Conservation (phyloP, 2,329 filamentous ascomycete genomes). For the Trichoderma sp. region DNA sequence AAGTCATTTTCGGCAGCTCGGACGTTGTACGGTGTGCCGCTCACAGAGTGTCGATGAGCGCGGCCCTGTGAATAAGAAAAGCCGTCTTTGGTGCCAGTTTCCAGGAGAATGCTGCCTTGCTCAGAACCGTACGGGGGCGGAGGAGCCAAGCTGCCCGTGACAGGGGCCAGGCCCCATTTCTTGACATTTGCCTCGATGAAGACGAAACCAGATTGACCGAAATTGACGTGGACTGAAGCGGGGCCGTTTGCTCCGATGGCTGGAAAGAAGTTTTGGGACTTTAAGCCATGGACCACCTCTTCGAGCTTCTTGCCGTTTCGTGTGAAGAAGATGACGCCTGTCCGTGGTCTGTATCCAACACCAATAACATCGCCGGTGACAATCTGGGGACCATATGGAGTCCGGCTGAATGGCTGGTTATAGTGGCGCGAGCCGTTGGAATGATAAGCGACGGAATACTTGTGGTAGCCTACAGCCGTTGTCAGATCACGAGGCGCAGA, state of each 20-base stretch:
- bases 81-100: constrained; percentile 72
- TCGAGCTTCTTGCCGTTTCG: constrained; percentile 97
- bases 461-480: constrained; percentile 71
- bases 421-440: constrained; percentile 84
- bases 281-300: constrained; percentile 88
- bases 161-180: constrained; percentile 97
- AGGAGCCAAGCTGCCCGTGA: constrained; percentile 91
- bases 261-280: constrained; percentile 95
- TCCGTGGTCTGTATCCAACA: constrained; percentile 90
- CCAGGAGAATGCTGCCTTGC: constrained; percentile 92
- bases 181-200: constrained; percentile 99
- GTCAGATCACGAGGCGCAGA: constrained; percentile 1
- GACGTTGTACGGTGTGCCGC: constrained; percentile 39
- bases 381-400: constrained; percentile 78
- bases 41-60: constrained; percentile 50
- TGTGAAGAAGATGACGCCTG: constrained; percentile 95
- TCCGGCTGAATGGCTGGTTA: constrained; percentile 86
- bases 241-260: constrained; percentile 96
- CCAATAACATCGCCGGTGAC: constrained; percentile 96
- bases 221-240: constrained; percentile 91
- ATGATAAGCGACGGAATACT: constrained; percentile 86
- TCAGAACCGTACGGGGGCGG: constrained; percentile 96
- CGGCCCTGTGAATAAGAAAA: constrained; percentile 49
- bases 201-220: constrained; percentile 96
- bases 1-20: constrained; percentile 50